Evolutionary conservation across 2,329 filamentous ascomycete species (phyloP).

Genomic region (Aphanoascus verrucosus): DNA sequence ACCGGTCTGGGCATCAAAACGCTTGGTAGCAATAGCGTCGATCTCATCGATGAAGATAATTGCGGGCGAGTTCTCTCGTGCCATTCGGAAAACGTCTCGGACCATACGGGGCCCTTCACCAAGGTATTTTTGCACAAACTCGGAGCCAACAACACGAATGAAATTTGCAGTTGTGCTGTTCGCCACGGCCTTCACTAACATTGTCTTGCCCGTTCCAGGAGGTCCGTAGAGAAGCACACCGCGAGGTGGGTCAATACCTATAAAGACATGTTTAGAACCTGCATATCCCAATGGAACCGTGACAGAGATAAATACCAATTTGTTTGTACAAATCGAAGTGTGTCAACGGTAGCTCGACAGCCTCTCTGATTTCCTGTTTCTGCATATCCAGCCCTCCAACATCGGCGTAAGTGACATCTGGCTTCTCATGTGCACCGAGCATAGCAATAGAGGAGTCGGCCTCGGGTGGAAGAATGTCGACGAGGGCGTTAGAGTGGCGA

Average conservation of each 20-base stretch:
- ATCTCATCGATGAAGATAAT: slow-evolving; percentile 99
- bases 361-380: slow-evolving; percentile 98
- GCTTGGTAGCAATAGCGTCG: slow-evolving; percentile 96
- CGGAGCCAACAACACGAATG: slow-evolving; percentile 93
- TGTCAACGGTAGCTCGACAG: slow-evolving; percentile 89
- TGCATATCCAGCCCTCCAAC: slow-evolving; percentile 98
- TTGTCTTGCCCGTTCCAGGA: slow-evolving; percentile 91
- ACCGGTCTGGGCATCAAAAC: slow-evolving; percentile 96
- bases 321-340: slow-evolving; percentile 99
- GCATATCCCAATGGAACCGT: neutral
- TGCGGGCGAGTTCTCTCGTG: slow-evolving; percentile 89
- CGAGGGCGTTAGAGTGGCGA: slow-evolving; percentile 94
- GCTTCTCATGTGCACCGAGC: slow-evolving; percentile 93
- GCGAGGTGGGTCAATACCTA: slow-evolving; percentile 81
- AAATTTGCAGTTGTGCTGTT: slow-evolving; percentile 98
- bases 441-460: slow-evolving; percentile 98
- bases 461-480: slow-evolving; percentile 97
- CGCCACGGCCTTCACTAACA: slow-evolving; percentile 95
- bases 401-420: slow-evolving; percentile 94
- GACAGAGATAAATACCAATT: slow-evolving; percentile 51
- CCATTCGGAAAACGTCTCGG: slow-evolving; percentile 97
- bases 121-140: slow-evolving; percentile 98
- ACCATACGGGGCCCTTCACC: slow-evolving; percentile 98
- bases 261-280: slow-evolving; percentile 2
- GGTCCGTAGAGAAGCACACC: slow-evolving; percentile 94